These are phyloP conservation scores for Rhinocladiella mackenziei DNA, from an alignment of 2,329 filamentous ascomycete genomes.

Conservation along the genomic window DNA sequence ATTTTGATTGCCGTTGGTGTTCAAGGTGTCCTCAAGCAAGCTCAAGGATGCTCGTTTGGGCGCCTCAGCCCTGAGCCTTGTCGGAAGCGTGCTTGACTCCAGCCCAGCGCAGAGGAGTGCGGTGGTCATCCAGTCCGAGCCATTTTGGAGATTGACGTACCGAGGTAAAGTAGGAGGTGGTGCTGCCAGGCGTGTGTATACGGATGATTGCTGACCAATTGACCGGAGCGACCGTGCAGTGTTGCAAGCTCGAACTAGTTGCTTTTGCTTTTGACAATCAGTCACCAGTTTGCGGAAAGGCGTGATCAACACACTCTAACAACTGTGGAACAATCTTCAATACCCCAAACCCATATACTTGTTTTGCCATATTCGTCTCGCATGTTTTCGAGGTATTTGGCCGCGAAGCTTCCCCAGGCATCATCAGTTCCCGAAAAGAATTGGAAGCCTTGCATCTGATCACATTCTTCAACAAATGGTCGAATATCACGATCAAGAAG, in stretches of 20 bases:
- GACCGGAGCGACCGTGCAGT: conserved; percentile 67
- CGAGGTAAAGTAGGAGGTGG: conserved; percentile 54
- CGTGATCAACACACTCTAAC: conserved; percentile 47
- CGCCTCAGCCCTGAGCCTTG: conserved; percentile 57
- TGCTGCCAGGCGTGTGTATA: conserved; percentile 71
- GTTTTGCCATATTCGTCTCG: conserved; percentile 89
- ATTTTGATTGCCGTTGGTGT: conserved; percentile 71
- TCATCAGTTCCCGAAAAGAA: conserved; percentile 68
- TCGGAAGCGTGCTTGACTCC: conserved; percentile 74
- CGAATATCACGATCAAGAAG: conserved; percentile 85
- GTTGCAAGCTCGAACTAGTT: conserved; percentile 65
- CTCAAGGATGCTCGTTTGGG: conserved; percentile 52
- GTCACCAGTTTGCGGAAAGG: conserved; percentile 5
- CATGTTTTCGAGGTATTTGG: conserved; percentile 69
- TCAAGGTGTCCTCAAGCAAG: conserved; percentile 63
- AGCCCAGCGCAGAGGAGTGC: conserved; percentile 71
- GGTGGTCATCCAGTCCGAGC: conserved; percentile 74
- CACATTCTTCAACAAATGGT: conserved; percentile 86
- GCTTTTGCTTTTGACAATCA: conserved; percentile 46
- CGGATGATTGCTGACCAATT: conserved; percentile 66
- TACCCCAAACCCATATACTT: conserved; percentile 79
- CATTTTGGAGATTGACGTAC: conserved; percentile 57
- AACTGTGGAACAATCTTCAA: conserved; percentile 60
- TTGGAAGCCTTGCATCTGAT: conserved; percentile 85
- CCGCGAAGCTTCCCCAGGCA: conserved; percentile 75